Conservation (phyloP, 768 basidiomycete genomes). For the Auriscalpium vulgare region DNA sequence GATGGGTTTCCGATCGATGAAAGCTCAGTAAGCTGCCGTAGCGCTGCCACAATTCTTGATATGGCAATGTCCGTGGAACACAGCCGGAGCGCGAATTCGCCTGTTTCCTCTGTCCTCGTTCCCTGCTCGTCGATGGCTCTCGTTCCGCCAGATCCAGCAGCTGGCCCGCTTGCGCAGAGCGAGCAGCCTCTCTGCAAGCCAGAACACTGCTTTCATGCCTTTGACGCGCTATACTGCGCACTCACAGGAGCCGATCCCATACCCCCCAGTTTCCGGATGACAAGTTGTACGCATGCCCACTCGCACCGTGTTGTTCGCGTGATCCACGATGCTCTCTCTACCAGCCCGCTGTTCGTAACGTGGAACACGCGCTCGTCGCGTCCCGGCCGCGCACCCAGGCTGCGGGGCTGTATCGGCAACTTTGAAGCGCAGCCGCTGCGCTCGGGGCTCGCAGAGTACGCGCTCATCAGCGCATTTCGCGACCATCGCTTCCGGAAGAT, state of each 20-base stretch:
- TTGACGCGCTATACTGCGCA: slow-evolving; percentile 75
- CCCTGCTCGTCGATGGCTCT: slow-evolving; percentile 38
- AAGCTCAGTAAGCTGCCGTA: no score
- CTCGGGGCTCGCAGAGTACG: slow-evolving; percentile 82
- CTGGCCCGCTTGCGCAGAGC: slow-evolving; percentile 26
- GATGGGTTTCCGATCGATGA: no score
- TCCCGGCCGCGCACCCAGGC: slow-evolving; percentile 47
- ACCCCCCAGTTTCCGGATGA: slow-evolving; percentile 60
- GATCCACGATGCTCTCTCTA: slow-evolving; percentile 2
- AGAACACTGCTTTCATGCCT: slow-evolving; percentile 77
- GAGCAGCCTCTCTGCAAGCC: slow-evolving; percentile 47
- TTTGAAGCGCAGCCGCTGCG: slow-evolving; percentile 71
- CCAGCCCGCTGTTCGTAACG: slow-evolving; percentile 90
- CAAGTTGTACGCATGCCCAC: slow-evolving; percentile 57
- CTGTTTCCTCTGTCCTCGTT: no score
- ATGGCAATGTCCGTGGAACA: not conserved
- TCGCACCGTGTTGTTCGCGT: not conserved
- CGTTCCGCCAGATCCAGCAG: slow-evolving; percentile 42
- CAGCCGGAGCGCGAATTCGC: no score
- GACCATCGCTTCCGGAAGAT: slow-evolving; percentile 85
- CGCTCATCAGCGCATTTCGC: slow-evolving; percentile 83
- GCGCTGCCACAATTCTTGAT: not conserved
- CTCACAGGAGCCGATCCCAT: slow-evolving; percentile 52
- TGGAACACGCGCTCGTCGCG: slow-evolving; percentile 76
- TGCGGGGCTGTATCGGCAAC: slow-evolving; percentile 94